phyloP scores from a whole-genome alignment of 768 basidiomycete genomes.

The Pulveroboletus sp. region DNA sequence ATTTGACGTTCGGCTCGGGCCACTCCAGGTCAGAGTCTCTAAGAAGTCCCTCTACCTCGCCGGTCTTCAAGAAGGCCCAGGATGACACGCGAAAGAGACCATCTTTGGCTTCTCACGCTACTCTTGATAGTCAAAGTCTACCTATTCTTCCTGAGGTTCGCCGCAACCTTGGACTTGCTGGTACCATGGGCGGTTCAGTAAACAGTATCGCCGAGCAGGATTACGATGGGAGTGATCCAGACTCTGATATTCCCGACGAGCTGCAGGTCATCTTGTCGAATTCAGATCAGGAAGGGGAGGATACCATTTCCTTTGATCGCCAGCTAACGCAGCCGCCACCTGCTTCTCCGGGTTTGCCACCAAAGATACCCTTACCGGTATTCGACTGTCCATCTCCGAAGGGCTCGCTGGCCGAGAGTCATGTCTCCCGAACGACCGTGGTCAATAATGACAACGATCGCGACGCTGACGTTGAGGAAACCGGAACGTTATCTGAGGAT shows the following conservation, averaged over 20 bases:
- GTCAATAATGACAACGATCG: constrained; percentile 40
- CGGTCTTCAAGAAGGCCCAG: constrained; percentile 33
- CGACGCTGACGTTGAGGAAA: constrained; percentile 27
- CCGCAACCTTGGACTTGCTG: constrained; percentile 56
- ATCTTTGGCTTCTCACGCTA: constrained; percentile 8
- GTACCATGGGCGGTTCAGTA: constrained; percentile 63
- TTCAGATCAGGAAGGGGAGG: constrained; percentile 37
- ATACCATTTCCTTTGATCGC: constrained; percentile 35
- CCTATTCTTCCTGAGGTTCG: constrained; percentile 49
- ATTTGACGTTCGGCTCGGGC: constrained; percentile 35
- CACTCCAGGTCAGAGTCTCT: constrained; percentile 29
- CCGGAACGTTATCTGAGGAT: too few species aligned
- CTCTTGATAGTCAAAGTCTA: constrained; percentile 21
- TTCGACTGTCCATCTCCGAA: constrained; percentile 5
- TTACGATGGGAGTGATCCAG: constrained; percentile 54
- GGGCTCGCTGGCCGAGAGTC: constrained; percentile 23
- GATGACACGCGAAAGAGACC: constrained; percentile 23
- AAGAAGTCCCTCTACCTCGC: constrained; percentile 23
- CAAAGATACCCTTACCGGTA: constrained; percentile 36
- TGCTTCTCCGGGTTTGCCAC: constrained; percentile 42
- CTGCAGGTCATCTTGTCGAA: constrained; percentile 55
- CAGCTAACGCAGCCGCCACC: neutral
- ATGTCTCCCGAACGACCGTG: constrained; percentile 42
- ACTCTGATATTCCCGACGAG: constrained; percentile 81
- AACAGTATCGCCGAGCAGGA: constrained; percentile 43